These are phyloP conservation scores for Boeremia lycopersici DNA, from an alignment of 2,329 filamentous ascomycete species.

Conservation along the genomic window DNA sequence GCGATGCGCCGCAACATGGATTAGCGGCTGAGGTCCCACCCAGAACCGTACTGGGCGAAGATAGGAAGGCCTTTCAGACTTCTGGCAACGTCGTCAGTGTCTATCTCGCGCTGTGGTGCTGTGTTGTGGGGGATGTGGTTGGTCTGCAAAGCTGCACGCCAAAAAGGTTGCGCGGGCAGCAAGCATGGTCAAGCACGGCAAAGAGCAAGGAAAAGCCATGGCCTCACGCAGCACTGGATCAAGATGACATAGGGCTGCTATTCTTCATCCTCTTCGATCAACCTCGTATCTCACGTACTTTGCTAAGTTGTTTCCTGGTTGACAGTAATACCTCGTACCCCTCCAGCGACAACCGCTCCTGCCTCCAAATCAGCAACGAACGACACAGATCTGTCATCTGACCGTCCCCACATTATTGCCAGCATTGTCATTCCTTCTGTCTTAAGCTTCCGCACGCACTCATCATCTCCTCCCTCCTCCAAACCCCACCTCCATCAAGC, in stretches of 20 bases:
- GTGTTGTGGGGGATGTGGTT: not conserved
- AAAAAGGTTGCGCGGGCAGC: slow-evolving; percentile 1
- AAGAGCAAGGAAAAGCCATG: slow-evolving; percentile 1
- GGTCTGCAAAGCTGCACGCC: not conserved
- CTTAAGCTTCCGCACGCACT: not conserved
- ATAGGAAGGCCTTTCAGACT: not conserved
- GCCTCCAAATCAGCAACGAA: slow-evolving; percentile 21
- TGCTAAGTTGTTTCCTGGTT: slow-evolving; percentile 27
- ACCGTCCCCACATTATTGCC: slow-evolving; percentile 20
- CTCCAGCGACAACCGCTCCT: slow-evolving; percentile 25
- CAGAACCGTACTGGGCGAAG: not conserved
- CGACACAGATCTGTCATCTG: slow-evolving; percentile 23
- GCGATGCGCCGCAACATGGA: not conserved
- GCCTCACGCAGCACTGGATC: not conserved
- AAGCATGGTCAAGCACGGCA: slow-evolving; percentile 1
- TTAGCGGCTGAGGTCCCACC: not conserved
- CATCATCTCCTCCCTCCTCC: not conserved
- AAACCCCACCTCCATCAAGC: not conserved
- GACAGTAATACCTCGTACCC: slow-evolving; percentile 39
- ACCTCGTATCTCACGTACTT: slow-evolving; percentile 2
- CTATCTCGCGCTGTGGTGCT: not conserved
- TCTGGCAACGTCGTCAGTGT: not conserved
- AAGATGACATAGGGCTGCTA: not conserved
- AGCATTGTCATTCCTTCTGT: slow-evolving; percentile 7
- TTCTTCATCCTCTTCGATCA: not conserved